Percentiles rank a stretch among this genome's conserved stretches.
phyloP scores from a whole-genome alignment of 176 grass and related monocot species.

The Rhynchospora tenuis region DNA sequence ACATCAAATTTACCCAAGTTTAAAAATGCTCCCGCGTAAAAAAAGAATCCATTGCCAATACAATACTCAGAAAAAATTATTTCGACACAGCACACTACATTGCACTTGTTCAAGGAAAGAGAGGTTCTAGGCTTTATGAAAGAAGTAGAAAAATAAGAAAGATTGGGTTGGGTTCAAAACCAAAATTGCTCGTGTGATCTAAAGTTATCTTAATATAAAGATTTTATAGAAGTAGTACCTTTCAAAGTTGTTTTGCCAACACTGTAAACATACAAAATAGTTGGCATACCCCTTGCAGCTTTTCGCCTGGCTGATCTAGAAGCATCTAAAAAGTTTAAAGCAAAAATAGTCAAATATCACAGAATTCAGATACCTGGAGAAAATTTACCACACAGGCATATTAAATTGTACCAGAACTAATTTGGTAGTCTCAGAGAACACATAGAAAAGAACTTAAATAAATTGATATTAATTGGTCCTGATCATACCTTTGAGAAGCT shows the following conservation, averaged over 20 bases:
- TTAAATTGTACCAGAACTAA: background rate
- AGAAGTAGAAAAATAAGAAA: background rate
- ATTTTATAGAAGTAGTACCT: constrained; percentile 26
- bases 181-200: background rate
- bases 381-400: background rate
- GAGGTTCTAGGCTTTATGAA: background rate
- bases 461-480: background rate
- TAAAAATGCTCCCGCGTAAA: too few relatives aligned
- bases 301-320: constrained; percentile 82
- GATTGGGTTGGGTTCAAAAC: too few relatives aligned
- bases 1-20: background rate
- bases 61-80: background rate
- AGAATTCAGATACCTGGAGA: background rate
- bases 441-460: background rate
- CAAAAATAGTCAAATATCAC: constrained; percentile 11
- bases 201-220: background rate
- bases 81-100: background rate
- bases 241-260: constrained; percentile 84
- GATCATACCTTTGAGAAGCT: constrained; percentile 82
- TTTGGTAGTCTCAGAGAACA: background rate
- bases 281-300: constrained; percentile 56
- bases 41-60: background rate
- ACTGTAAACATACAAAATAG: constrained; percentile 49
- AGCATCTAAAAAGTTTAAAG: constrained; percentile 46
- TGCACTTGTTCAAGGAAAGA: background rate